Conservation (phyloP, 495 filamentous ascomycete species). For the Chaetomium tenue region DNA sequence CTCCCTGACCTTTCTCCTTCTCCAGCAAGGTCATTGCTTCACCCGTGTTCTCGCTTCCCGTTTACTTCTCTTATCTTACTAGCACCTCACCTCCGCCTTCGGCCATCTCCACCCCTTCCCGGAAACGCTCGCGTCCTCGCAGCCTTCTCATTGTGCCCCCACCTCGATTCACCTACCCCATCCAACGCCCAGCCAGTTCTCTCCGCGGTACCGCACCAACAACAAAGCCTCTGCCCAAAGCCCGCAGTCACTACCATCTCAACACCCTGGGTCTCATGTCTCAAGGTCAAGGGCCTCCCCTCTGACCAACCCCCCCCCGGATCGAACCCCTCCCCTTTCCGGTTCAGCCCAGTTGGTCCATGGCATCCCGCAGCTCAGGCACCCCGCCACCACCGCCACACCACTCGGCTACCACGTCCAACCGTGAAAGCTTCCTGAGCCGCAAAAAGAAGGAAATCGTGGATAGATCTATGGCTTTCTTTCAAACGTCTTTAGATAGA, state of each 20-base stretch:
- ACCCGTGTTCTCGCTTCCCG: neutral
- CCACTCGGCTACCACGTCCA: neutral
- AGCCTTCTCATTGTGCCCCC: neutral
- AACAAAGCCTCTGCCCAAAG: neutral
- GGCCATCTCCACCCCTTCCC: neutral
- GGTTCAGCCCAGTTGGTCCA: conserved; percentile 23
- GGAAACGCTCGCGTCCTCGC: neutral
- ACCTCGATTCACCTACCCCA: neutral
- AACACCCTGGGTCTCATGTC: conserved; percentile 32
- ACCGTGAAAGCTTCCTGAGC: conserved; percentile 27
- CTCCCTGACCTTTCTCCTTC: neutral
- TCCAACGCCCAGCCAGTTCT: neutral
- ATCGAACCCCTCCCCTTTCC: neutral
- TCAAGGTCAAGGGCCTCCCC: conserved; percentile 30
- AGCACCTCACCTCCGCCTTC: neutral
- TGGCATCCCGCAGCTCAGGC: conserved; percentile 33
- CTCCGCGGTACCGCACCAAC: neutral
- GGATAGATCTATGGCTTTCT: conserved; percentile 35
- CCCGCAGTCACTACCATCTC: neutral
- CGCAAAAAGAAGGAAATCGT: conserved; percentile 34
- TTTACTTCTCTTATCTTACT: neutral
- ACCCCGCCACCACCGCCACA: conserved; percentile 24
- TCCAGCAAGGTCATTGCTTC: neutral
- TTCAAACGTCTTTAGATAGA: conserved; percentile 26
- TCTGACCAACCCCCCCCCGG: conserved; percentile 24